phyloP scores from a whole-genome alignment of 225 moss, liverwort and hornwort species.

The Bryum argenteum region DNA sequence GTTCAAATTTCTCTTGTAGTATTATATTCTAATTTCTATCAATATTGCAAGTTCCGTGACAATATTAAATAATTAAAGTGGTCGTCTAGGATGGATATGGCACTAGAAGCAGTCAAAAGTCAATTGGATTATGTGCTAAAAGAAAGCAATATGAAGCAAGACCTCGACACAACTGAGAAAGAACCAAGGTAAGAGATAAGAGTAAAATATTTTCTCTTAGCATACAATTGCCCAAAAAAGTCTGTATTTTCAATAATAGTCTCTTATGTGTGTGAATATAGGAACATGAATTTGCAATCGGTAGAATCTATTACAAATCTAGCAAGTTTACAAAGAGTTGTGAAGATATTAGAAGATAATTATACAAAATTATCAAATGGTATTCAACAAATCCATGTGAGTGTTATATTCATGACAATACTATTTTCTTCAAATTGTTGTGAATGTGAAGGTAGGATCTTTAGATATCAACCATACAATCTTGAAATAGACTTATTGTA shows the following conservation, averaged over 20 bases:
- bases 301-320: constrained; percentile 7
- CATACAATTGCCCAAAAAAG: rapidly evolving
- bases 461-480: too few relatives aligned
- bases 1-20: neutral
- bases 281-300: neutral
- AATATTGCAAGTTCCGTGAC: neutral
- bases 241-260: neutral
- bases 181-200: neutral
- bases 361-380: constrained; percentile 15
- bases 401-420: rapidly evolving
- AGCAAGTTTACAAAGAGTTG: constrained; percentile 22
- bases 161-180: neutral
- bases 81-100: constrained; percentile 26
- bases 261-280: rapidly evolving
- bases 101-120: constrained; percentile 24
- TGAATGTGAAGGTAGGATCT: too few relatives aligned
- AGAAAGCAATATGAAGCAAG: neutral
- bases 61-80: neutral
- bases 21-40: rapidly evolving
- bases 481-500: too few relatives aligned
- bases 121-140: constrained; percentile 23
- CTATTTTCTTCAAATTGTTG: too few relatives aligned
- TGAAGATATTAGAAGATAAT: constrained; percentile 39
- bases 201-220: rapidly evolving
- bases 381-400: constrained; percentile 30